Base-by-base conservation (phyloP, 768 basidiomycete species). In the Amanita molliuscula region DNA sequence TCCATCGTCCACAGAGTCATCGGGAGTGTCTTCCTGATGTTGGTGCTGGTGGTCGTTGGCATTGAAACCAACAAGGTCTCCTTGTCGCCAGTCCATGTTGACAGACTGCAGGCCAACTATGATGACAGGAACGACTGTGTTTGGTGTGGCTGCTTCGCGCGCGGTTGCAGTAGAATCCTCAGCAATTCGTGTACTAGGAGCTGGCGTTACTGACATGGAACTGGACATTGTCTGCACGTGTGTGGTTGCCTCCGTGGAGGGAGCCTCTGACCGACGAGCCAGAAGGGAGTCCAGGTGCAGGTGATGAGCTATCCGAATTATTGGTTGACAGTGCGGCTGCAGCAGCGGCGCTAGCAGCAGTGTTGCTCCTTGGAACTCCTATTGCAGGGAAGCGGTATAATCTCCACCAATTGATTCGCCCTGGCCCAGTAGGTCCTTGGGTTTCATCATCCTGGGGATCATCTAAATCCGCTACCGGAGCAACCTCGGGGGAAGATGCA, bases 91-190 rank as follows among this genome's bases (percentile, higher is more conserved):
- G 31, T 60, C 61, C 56, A 72, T 64, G 58, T 77, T 75, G 28
- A 88, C 84, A 51, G 82, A 84, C 64, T 88, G 88, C 40, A 90
- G 66, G 7, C 88, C 88, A 23, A 90, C 87, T 48, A 90, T 81
- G 53, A 90, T 88, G 53, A 90, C 85, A 16, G 88, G 88, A 11
- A 89, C 79, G 31, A 89, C 83, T 18, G 79, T 66, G 55, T 72
- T 71, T 49, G 51, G 52, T 45, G 49, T 18, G 10, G 26, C n/a
- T 21, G 15, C 28, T 7, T 45, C 38, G 42, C 40, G 18, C 8
- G 38, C 44, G 33, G 28, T 50, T 10, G 26, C 31, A 47, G 51
- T 11, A 28, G 58, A 16, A 11, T 44, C 18, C 33, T 55, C 36
- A 26, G 55, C 45, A 16, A 54, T 26, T 28, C 47, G 49, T 9